phyloP scores from a whole-genome alignment of 192 early-diverging fungal genomes.

The Linnemannia schmuckeri region DNA sequence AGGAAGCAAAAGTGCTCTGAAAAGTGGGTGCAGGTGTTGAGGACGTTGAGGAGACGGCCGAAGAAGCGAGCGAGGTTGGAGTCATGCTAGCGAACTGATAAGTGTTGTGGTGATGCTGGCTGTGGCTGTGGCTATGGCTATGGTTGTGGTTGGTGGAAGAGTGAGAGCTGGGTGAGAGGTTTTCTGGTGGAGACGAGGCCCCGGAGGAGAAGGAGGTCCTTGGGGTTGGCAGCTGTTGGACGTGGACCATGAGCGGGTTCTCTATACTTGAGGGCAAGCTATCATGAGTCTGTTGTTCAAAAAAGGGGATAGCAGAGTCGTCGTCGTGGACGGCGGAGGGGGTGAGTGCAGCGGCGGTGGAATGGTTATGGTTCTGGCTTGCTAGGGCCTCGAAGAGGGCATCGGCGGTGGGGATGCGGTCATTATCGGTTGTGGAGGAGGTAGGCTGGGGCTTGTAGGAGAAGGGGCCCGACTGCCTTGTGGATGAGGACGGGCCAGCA shows the following conservation, averaged over 20 bases:
- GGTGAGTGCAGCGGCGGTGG: neutral
- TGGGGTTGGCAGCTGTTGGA: conserved; percentile 50
- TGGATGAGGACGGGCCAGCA: neutral
- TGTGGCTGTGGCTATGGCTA: neutral
- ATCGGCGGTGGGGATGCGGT: conserved; percentile 42
- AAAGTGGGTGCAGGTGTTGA: conserved; percentile 16
- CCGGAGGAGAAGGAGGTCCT: conserved; percentile 55
- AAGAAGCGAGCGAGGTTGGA: conserved; percentile 17
- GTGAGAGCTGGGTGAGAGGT: conserved; percentile 32
- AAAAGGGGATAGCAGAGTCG: conserved; percentile 14
- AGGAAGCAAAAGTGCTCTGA: conserved; percentile 52
- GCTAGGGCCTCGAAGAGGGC: conserved; percentile 39
- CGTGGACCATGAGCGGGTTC: conserved; percentile 47
- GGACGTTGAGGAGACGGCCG: conserved; percentile 19
- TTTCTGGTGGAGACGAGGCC: conserved; percentile 44
- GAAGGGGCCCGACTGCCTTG: neutral
- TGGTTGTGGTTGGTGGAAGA: conserved; percentile 6
- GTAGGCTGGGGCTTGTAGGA: neutral
- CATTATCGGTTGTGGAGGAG: neutral
- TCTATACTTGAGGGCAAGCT: conserved; percentile 12
- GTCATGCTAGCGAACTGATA: conserved; percentile 14
- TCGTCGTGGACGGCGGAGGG: neutral
- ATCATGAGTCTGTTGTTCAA: neutral
- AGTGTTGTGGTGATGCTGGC: conserved; percentile 14
- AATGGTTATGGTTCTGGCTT: conserved; percentile 18